Conservation (phyloP, 306 rosid genomes). For the Senna siamea region DNA sequence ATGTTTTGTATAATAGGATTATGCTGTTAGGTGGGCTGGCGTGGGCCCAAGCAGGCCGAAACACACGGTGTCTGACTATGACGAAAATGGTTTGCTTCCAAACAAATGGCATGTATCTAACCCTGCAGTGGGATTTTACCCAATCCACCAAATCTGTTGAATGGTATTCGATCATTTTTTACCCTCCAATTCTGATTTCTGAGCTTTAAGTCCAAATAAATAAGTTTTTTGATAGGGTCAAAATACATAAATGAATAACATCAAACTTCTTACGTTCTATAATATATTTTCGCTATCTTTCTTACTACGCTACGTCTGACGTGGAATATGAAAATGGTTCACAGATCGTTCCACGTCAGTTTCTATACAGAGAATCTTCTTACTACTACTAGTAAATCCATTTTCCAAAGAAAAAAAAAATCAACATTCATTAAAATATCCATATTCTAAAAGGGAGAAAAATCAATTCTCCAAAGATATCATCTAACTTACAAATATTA, state of each 20-base stretch:
- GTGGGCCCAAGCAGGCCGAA: constrained; percentile 22
- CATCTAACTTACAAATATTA: too few species aligned
- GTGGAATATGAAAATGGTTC: neutral
- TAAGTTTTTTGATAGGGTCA: neutral
- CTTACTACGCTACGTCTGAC: neutral
- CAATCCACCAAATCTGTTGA: neutral
- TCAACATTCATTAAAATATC: too few species aligned
- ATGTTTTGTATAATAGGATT: neutral
- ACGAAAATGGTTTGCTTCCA: neutral
- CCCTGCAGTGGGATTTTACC: constrained; percentile 33
- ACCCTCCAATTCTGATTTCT: neutral
- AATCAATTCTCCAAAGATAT: too few species aligned
- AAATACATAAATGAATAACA: neutral
- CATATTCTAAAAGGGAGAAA: too few species aligned
- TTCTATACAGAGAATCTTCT: too few species aligned
- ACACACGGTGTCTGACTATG: constrained; percentile 1
- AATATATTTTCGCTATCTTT: neutral
- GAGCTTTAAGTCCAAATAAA: neutral
- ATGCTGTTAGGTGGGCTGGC: constrained; percentile 18
- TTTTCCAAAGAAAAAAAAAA: too few species aligned
- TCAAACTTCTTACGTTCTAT: neutral
- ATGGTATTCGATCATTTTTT: neutral
- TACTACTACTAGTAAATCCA: too few species aligned
- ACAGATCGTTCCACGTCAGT: neutral
- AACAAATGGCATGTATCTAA: constrained; percentile 32